These are phyloP conservation scores for Geotrichum reessii DNA, from an alignment of 1,139 yeast species.

Conservation along the genomic window DNA sequence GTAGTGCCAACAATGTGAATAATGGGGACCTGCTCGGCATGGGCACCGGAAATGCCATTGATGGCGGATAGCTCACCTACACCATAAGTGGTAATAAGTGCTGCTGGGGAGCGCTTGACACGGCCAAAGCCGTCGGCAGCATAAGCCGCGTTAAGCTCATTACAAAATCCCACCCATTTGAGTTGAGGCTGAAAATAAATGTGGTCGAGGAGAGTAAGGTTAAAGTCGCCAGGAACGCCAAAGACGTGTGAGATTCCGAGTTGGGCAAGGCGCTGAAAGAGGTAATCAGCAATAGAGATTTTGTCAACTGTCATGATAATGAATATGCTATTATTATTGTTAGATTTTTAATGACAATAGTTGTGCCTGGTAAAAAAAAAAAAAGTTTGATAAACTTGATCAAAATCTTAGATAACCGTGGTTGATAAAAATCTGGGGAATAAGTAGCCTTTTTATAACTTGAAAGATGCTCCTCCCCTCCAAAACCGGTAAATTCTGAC, in stretches of 20 bases:
- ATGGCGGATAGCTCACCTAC: slow-evolving; percentile 85
- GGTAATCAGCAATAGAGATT: slow-evolving; percentile 50
- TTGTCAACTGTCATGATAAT: slow-evolving; percentile 19
- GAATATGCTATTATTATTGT: too few relatives aligned
- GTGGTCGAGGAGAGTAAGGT: slow-evolving; percentile 60
- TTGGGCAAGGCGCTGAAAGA: slow-evolving; percentile 54
- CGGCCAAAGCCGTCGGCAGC: slow-evolving; percentile 78
- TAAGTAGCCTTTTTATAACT: too few relatives aligned
- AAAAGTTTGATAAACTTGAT: too few relatives aligned
- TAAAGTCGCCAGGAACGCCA: slow-evolving; percentile 80
- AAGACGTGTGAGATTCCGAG: slow-evolving; percentile 60
- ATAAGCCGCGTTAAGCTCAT: slow-evolving; percentile 62
- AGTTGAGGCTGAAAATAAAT: slow-evolving; percentile 54
- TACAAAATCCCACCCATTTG: slow-evolving; percentile 58
- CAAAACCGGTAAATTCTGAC: too few relatives aligned
- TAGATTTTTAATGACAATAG: too few relatives aligned
- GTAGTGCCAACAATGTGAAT: slow-evolving; percentile 82
- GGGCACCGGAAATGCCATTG: slow-evolving; percentile 79
- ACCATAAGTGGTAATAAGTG: slow-evolving; percentile 57
- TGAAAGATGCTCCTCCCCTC: too few relatives aligned
- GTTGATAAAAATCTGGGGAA: too few relatives aligned
- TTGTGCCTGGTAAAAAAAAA: too few relatives aligned
- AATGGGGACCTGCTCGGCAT: slow-evolving; percentile 72
- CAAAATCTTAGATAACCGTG: too few relatives aligned
- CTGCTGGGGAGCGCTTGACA: slow-evolving; percentile 40